A percentile compares a stretch with the other conserved stretches of the same genome.
phyloP scores from a whole-genome alignment of 306 rosid species.

The Acacia acuminata region DNA sequence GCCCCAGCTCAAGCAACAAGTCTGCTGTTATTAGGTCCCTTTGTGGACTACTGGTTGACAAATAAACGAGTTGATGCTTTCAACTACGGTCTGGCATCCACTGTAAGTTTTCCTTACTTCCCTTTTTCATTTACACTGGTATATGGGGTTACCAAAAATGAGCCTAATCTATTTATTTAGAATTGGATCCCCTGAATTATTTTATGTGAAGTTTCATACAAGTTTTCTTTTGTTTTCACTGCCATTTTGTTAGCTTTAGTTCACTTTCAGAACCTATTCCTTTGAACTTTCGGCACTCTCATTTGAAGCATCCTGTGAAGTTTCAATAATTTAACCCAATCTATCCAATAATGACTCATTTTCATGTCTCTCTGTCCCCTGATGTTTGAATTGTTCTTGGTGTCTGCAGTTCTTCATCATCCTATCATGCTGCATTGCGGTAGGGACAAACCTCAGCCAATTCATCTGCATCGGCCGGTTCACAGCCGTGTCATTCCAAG shows the following conservation, averaged over 20 bases:
- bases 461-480: slow-evolving; percentile 94
- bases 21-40: slow-evolving; percentile 67
- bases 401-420: slow-evolving; percentile 74
- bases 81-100: slow-evolving; percentile 49
- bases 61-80: slow-evolving; percentile 66
- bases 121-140: not conserved
- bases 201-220: not conserved
- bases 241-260: not conserved
- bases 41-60: slow-evolving; percentile 75
- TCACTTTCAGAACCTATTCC: slow-evolving; percentile 12
- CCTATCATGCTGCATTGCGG: slow-evolving; percentile 83
- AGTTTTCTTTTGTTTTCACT: not conserved
- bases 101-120: slow-evolving; percentile 51
- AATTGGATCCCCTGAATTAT: not conserved
- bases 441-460: slow-evolving; percentile 93
- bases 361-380: slow-evolving; percentile 1
- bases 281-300: slow-evolving; percentile 3
- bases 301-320: not conserved
- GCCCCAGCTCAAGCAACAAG: slow-evolving; percentile 85
- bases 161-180: not conserved
- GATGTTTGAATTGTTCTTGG: slow-evolving; percentile 34
- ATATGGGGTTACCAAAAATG: not conserved
- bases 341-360: not conserved
- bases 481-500: slow-evolving; percentile 87
- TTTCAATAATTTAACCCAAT: slow-evolving; percentile 12